Percentiles rank a stretch among this genome's conserved stretches.
Evolutionary conservation across 2,329 filamentous ascomycete species (phyloP).

Genomic region (Fusarium armeniacum): DNA sequence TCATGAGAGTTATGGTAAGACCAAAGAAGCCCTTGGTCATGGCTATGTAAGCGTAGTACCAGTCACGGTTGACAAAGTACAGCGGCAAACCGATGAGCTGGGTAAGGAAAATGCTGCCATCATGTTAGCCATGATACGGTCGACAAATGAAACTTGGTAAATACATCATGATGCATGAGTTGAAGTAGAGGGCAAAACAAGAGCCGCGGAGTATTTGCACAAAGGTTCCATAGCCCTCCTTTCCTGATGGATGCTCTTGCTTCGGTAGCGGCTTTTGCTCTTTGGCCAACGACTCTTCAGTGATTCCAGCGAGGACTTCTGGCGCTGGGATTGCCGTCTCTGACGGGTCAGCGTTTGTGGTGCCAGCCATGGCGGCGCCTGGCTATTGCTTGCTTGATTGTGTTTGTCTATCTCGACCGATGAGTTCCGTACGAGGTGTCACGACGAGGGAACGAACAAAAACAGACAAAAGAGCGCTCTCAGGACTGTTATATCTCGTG

Average conservation of each 20-base stretch:
- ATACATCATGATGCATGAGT: conserved; percentile 64
- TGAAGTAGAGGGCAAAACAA: conserved; percentile 68
- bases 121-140: conserved; percentile 22
- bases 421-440: conserved; percentile 6
- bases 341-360: conserved; percentile 41
- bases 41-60: conserved; percentile 89
- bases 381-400: not conserved
- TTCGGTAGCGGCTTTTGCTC: conserved; percentile 9
- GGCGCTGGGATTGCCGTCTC: conserved; percentile 51
- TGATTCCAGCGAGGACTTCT: conserved; percentile 48
- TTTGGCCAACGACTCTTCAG: conserved; percentile 35
- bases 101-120: conserved; percentile 72
- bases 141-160: conserved; percentile 53
- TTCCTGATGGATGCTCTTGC: conserved; percentile 67
- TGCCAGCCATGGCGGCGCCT: conserved; percentile 47
- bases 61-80: conserved; percentile 80
- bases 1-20: conserved; percentile 82
- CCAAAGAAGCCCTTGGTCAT: conserved; percentile 89
- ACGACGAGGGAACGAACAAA: not conserved
- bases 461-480: conserved; percentile 12
- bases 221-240: conserved; percentile 64
- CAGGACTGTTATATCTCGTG: conserved; percentile 34
- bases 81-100: conserved; percentile 83
- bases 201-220: conserved; percentile 67
- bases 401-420: conserved; percentile 16